Evolutionary conservation across 2,329 filamentous ascomycete species (phyloP), one percentile per base, ranked within the genome.

Genomic region (Epichloe scottii): DNA sequence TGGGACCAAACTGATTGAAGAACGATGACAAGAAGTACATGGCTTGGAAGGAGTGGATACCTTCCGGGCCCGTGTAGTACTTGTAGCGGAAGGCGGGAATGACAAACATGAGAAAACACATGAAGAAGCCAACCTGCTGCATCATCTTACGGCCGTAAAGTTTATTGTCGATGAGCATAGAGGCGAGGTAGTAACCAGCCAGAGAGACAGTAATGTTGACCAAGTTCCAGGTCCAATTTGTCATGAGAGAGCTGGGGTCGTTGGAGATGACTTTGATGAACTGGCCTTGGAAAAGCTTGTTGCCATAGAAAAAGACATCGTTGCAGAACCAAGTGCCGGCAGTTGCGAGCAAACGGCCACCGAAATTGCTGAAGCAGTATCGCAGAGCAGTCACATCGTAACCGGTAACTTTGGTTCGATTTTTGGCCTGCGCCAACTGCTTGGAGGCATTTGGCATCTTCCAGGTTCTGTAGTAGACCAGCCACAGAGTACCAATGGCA

Each of bases 11-110:
- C 67, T 97, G 91, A 78, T 96, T 96, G 83, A 97, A 97, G 76
- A 97, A 97, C 23, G 88, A 95, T 7, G 89, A 95, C 59, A 97
- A 68, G 73, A 95, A 96, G 78, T 96, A 96, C 89, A 97, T 95
- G 64, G 90, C 82, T 74, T 96, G 90, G 83, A 97, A 97, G n/a
- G 77, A 74, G 63, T 88, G 82, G 66, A 96, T 85, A 60, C 88
- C 81, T 5, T 74, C 73, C 1, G 76, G 71, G 47, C 74, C 75
- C 19, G 79, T 89, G 74, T 89, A 96, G 79, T 93, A 89, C 0
- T 87, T 66, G 73, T 84, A 95, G 64, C 88, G 75, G 78, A 95
- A 95, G 44, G 85, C 90, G 1, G 91, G 91, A 41, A 96, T 79
- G 64, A 95, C 77, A 70, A 97, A 97, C 69, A 94, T 84, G 70